Conservation (phyloP, 257 asterid genomes). For the Gentiana macrophylla region DNA sequence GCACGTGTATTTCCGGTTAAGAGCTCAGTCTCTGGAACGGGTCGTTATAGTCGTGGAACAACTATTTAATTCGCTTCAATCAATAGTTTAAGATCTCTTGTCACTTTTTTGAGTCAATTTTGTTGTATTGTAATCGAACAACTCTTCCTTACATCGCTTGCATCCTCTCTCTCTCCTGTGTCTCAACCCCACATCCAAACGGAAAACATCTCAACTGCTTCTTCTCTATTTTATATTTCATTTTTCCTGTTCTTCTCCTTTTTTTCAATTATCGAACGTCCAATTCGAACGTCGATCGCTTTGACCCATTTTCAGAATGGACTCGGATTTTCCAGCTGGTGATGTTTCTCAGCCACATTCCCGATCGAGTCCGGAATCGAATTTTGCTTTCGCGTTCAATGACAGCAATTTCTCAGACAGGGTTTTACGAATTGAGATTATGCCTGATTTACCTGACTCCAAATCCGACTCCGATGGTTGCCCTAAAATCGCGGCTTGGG, state of each 20-base stretch:
- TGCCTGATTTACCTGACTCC: conserved; percentile 34
- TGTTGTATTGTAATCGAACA: no score
- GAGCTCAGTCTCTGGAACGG: no score
- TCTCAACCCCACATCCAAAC: not conserved
- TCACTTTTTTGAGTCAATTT: no score
- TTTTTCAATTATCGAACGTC: conserved; percentile 3
- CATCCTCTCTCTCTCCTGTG: not conserved
- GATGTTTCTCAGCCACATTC: conserved; percentile 18
- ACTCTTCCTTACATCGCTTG: not conserved
- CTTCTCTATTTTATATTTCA: not conserved
- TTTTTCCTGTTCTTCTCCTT: not conserved
- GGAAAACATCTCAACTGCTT: not conserved
- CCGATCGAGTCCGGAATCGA: conserved; percentile 19
- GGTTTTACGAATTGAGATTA: conserved; percentile 51
- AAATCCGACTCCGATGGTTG: conserved; percentile 35
- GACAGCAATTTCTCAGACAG: conserved; percentile 74
- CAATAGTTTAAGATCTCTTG: no score
- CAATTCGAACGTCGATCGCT: conserved; percentile 11
- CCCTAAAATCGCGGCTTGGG: conserved; percentile 39
- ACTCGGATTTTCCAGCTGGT: conserved; percentile 18
- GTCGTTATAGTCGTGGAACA: no score
- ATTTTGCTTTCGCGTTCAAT: conserved; percentile 65
- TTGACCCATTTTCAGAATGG: conserved; percentile 20
- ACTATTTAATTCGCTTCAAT: no score
- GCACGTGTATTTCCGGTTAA: no score